Evolutionary conservation across 495 filamentous ascomycete species (phyloP).

Genomic region (Penicillium samsonianum): DNA sequence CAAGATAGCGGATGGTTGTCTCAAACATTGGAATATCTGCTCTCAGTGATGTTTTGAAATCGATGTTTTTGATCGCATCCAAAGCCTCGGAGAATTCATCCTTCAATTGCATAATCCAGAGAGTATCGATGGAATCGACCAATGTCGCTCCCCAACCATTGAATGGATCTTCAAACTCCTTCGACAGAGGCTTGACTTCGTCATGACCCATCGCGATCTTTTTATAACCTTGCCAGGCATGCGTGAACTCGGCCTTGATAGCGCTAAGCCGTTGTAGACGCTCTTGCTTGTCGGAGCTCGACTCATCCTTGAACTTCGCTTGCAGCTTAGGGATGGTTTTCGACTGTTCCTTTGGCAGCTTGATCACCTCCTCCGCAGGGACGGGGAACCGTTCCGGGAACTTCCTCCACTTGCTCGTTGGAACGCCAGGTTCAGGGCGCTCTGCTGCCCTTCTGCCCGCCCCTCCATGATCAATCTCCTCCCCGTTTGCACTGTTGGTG

Average conservation of each 20-base stretch:
- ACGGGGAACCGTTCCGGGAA: conserved; percentile 74
- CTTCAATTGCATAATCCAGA: conserved; percentile 95
- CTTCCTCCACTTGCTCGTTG: conserved; percentile 65
- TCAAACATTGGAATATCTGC: conserved; percentile 81
- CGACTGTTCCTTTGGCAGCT: conserved; percentile 69
- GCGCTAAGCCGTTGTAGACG: conserved; percentile 63
- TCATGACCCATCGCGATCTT: conserved; percentile 76
- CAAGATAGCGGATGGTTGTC: conserved; percentile 83
- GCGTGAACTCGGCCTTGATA: conserved; percentile 66
- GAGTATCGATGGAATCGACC: conserved; percentile 88
- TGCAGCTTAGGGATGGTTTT: conserved; percentile 77
- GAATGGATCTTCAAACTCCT: conserved; percentile 69
- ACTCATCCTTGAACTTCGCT: conserved; percentile 65
- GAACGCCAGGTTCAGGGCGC: conserved; percentile 32
- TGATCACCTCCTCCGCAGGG: conserved; percentile 65
- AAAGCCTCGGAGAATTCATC: conserved; percentile 88
- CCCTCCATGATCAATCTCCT: conserved; percentile 20
- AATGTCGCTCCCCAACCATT: conserved; percentile 94
- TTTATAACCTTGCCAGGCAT: conserved; percentile 78
- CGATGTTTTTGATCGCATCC: conserved; percentile 72
- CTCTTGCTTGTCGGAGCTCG: conserved; percentile 56
- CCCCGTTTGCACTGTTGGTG: background rate
- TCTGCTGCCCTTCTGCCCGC: conserved; percentile 43
- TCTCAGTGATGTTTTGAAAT: conserved; percentile 75
- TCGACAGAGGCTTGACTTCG: conserved; percentile 69